phyloP scores from a whole-genome alignment of 2,329 filamentous ascomycete species.

The Bisporella sp. region DNA sequence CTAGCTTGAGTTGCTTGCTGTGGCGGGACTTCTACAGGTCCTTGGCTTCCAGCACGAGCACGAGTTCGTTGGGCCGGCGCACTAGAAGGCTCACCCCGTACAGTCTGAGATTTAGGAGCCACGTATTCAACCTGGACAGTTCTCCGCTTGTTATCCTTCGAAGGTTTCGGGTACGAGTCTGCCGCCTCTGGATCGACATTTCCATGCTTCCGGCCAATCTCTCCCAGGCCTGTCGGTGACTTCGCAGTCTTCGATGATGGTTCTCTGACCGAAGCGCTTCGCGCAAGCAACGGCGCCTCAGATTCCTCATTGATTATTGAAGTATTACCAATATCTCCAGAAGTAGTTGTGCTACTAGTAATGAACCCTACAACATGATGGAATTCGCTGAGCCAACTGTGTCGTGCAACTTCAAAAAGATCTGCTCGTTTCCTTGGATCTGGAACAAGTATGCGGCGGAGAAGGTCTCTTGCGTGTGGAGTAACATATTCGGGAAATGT shows the following conservation, averaged over 20 bases:
- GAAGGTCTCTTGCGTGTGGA: slow-evolving; percentile 85
- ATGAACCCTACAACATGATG: slow-evolving; percentile 96
- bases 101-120: slow-evolving; percentile 78
- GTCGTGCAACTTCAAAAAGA: slow-evolving; percentile 91
- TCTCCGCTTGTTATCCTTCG: slow-evolving; percentile 80
- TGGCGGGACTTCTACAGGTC: slow-evolving; percentile 37
- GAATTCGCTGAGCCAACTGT: slow-evolving; percentile 97
- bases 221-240: slow-evolving; percentile 45
- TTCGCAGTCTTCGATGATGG: slow-evolving; percentile 60
- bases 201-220: slow-evolving; percentile 65
- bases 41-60: slow-evolving; percentile 47
- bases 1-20: slow-evolving; percentile 18
- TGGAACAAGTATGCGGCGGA: slow-evolving; percentile 88
- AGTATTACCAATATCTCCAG: slow-evolving; percentile 76
- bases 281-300: slow-evolving; percentile 59
- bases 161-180: slow-evolving; percentile 53
- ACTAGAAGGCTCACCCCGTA: slow-evolving; percentile 45
- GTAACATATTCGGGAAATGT: slow-evolving; percentile 99
- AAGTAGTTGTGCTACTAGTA: slow-evolving; percentile 86
- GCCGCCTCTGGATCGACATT: slow-evolving; percentile 64
- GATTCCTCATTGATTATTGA: slow-evolving; percentile 54
- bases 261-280: slow-evolving; percentile 90
- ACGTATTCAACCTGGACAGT: slow-evolving; percentile 99
- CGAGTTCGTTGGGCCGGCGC: slow-evolving; percentile 36
- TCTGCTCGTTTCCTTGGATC: slow-evolving; percentile 93